phyloP scores from a whole-genome alignment of 2,329 filamentous ascomycete species.

The Myriosclerotinia curreyana region DNA sequence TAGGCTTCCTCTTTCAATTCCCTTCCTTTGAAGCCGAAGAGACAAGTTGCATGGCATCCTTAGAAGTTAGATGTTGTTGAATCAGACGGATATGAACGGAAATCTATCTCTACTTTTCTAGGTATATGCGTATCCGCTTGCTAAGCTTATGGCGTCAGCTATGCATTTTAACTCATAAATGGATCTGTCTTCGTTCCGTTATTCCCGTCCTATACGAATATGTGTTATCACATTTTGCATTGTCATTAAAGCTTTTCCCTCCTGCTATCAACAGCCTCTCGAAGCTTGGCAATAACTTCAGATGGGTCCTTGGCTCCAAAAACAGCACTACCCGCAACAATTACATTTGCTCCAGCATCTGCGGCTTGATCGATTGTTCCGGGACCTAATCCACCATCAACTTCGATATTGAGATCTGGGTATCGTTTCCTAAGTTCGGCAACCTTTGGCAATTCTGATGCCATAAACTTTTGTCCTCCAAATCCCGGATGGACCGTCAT shows the following conservation, averaged over 20 bases:
- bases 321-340: conserved; percentile 93
- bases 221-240: not conserved
- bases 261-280: conserved; percentile 71
- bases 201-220: not conserved
- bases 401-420: conserved; percentile 92
- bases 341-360: conserved; percentile 94
- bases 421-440: conserved; percentile 77
- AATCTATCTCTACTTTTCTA: conserved; percentile 7
- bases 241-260: conserved; percentile 30
- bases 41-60: not conserved
- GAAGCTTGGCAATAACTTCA: conserved; percentile 79
- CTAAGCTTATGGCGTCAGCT: no score
- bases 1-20: not conserved
- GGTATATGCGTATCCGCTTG: not conserved
- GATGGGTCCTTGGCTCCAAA: conserved; percentile 88
- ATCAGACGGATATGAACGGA: not conserved
- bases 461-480: conserved; percentile 98
- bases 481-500: conserved; percentile 99
- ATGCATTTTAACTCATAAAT: not conserved
- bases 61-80: not conserved
- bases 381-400: conserved; percentile 87
- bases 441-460: conserved; percentile 91
- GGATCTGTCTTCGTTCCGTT: not conserved
- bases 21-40: conserved; percentile 17
- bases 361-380: conserved; percentile 91